A percentile compares a stretch with the other conserved stretches of the same genome.
phyloP scores from a whole-genome alignment of 225 moss, liverwort and hornwort genomes.

The Asterella californica region DNA sequence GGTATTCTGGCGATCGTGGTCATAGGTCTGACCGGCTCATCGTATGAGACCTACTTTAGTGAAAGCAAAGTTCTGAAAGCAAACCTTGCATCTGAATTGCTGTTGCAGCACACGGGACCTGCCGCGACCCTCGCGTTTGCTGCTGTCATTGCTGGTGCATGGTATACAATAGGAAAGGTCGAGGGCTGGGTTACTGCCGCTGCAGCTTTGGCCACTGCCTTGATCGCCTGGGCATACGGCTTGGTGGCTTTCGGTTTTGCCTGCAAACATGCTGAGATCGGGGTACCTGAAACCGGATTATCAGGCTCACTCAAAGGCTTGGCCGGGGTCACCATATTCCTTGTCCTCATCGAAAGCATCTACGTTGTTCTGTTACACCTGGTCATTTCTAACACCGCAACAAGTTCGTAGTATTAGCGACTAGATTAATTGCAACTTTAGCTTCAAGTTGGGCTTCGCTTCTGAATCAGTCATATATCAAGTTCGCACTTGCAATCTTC shows the following conservation, averaged over 20 bases:
- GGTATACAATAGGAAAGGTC: background rate
- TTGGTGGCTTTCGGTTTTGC: slow-evolving; percentile 7
- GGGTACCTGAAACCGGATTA: background rate
- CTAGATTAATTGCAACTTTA: too few relatives aligned
- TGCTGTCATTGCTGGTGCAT: background rate
- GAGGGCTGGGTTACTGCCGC: slow-evolving; percentile 2
- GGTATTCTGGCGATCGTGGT: background rate
- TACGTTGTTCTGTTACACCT: background rate
- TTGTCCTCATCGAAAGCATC: background rate
- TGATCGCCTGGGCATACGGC: slow-evolving; percentile 11
- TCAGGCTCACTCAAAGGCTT: background rate
- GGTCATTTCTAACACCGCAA: background rate
- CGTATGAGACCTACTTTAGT: background rate
- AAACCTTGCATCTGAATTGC: background rate
- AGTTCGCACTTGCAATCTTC: too few relatives aligned
- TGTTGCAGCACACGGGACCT: background rate
- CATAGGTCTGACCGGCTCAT: background rate
- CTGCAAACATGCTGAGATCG: background rate
- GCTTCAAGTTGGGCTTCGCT: too few relatives aligned
- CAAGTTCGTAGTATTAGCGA: too few relatives aligned
- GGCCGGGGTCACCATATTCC: background rate
- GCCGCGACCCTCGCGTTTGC: slow-evolving; percentile 3
- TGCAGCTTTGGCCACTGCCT: background rate
- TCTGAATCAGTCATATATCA: too few relatives aligned
- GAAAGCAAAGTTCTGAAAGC: background rate